These are phyloP conservation scores for Dictyostelium intermedium DNA, from an alignment of 78 protist species.

Conservation along the genomic window DNA sequence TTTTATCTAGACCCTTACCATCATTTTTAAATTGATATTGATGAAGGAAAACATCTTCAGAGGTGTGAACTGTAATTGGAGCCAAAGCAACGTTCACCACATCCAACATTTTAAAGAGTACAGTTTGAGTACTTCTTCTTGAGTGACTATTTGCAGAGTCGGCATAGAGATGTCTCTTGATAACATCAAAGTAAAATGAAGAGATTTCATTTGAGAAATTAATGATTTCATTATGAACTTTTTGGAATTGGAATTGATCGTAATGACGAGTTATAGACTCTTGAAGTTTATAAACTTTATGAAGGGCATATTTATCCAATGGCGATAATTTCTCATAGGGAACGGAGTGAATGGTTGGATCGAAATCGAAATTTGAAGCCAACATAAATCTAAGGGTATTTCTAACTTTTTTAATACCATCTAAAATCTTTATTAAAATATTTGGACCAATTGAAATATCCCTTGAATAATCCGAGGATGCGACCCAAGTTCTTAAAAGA, in stretches of 20 bases:
- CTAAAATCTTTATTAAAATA: slow-evolving; percentile 30
- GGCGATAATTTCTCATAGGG: background rate
- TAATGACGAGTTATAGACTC: slow-evolving; percentile 27
- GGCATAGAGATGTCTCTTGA: slow-evolving; percentile 89
- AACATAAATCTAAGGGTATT: slow-evolving; percentile 14
- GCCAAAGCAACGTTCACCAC: slow-evolving; percentile 38
- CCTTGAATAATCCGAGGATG: slow-evolving; percentile 81
- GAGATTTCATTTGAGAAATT: slow-evolving; percentile 84
- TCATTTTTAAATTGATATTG: slow-evolving; percentile 27
- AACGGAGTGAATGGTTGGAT: background rate
- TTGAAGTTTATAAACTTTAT: background rate
- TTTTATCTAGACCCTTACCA: background rate
- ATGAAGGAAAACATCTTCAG: slow-evolving; percentile 44
- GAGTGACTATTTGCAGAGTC: slow-evolving; percentile 26
- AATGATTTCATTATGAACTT: slow-evolving; percentile 9
- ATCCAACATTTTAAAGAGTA: slow-evolving; percentile 51
- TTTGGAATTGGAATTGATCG: slow-evolving; percentile 60
- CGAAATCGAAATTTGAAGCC: slow-evolving; percentile 40
- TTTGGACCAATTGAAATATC: slow-evolving; percentile 88
- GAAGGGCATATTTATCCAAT: slow-evolving; percentile 58
- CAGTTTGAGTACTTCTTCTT: slow-evolving; percentile 80
- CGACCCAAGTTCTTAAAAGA: slow-evolving; percentile 92
- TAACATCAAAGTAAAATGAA: slow-evolving; percentile 87
- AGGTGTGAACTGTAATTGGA: slow-evolving; percentile 65
- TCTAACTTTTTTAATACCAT: slow-evolving; percentile 30